Conservation (phyloP, 75 land plant species). For the Sequoiadendron giganteum region DNA sequence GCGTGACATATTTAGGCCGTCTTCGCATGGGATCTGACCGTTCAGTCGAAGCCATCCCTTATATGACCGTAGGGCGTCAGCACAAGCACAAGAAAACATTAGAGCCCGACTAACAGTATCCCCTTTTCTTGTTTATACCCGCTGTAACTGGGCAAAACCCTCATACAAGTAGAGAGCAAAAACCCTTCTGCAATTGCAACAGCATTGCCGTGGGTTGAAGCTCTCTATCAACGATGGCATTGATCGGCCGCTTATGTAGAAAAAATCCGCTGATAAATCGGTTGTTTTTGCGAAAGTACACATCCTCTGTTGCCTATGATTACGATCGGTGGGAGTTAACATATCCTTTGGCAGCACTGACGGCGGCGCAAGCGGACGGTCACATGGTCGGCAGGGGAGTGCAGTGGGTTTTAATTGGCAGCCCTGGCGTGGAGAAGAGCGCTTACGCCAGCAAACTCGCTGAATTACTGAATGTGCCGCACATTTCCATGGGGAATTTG, state of each 20-base stretch:
- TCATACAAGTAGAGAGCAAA: not conserved
- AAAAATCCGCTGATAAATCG: not conserved
- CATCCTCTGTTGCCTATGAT: constrained; percentile 16
- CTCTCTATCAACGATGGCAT: constrained; percentile 15
- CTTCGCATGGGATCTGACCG: not conserved
- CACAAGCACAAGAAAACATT: no score
- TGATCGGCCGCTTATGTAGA: constrained; percentile 7
- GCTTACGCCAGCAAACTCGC: constrained; percentile 59
- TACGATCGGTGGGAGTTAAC: constrained; percentile 19
- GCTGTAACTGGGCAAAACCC: not conserved
- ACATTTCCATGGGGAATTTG: constrained; percentile 67
- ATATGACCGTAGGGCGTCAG: not conserved
- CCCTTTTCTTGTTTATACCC: not conserved
- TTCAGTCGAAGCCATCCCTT: not conserved
- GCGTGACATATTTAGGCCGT: not conserved
- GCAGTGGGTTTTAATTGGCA: constrained; percentile 75
- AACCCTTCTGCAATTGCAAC: not conserved
- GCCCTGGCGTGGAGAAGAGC: constrained; percentile 51
- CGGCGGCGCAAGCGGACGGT: constrained; percentile 21
- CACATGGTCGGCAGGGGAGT: constrained; percentile 42
- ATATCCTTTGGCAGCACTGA: not conserved
- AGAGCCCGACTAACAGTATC: not conserved
- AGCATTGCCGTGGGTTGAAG: constrained; percentile 3
- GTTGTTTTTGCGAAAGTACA: constrained; percentile 12
- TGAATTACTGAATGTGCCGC: constrained; percentile 55